phyloP scores from a whole-genome alignment of 169 alveolate genomes.

The Ichthyophthirius multifiliis region DNA sequence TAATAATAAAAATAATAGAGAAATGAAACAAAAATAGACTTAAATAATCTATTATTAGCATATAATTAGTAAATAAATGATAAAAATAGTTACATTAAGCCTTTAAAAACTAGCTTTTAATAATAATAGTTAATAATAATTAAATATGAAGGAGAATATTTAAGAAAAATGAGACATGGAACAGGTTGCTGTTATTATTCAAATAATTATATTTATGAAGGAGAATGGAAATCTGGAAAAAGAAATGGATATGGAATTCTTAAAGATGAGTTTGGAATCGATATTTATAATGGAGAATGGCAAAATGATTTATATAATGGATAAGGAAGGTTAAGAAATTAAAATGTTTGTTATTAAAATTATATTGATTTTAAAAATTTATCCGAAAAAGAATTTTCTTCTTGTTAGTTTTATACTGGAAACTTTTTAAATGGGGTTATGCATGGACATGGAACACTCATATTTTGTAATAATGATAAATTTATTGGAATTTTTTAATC shows the following conservation, averaged over 20 bases:
- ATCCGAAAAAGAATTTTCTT: background rate
- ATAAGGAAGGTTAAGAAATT: background rate
- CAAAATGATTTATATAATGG: constrained; percentile 4
- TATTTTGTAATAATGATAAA: background rate
- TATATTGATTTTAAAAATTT: too few species aligned
- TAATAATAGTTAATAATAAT: too few species aligned
- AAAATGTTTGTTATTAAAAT: background rate
- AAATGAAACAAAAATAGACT: too few species aligned
- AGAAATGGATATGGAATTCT: constrained; percentile 11
- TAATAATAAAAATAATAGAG: too few species aligned
- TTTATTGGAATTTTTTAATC: background rate
- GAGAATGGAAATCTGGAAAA: constrained; percentile 19
- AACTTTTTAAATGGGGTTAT: background rate
- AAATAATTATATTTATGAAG: background rate
- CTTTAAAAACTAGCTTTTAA: too few species aligned
- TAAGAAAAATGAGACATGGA: constrained; percentile 4
- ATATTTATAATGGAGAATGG: constrained; percentile 7
- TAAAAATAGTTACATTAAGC: too few species aligned
- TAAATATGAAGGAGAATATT: constrained; percentile 8
- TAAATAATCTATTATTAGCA: too few species aligned
- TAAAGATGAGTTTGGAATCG: background rate
- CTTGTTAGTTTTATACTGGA: background rate
- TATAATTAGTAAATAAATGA: too few species aligned
- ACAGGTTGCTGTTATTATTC: constrained; percentile 9
- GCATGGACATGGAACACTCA: background rate